Evolutionary conservation across 2,329 filamentous ascomycete species (phyloP).

Genomic region (Phyllosticta paracitricarpa): DNA sequence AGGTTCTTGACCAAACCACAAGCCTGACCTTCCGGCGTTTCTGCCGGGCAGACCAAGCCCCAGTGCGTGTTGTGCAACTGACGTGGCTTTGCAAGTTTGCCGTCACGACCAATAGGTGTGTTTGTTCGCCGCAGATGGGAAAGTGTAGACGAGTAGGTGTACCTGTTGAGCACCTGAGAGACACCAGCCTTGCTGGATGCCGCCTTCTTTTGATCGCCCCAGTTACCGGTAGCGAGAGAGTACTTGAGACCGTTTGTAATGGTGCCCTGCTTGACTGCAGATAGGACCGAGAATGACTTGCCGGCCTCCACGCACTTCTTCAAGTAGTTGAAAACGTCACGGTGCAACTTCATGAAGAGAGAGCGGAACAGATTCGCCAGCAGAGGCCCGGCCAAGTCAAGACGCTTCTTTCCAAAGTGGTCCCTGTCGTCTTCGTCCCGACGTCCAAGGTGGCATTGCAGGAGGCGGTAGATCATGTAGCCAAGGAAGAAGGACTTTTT

Average conservation of each 20-base stretch:
- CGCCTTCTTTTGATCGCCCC: slow-evolving; percentile 99
- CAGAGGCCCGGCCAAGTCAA: slow-evolving; percentile 88
- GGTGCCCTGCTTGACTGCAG: slow-evolving; percentile 84
- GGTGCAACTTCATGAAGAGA: slow-evolving; percentile 82
- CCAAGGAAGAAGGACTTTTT: slow-evolving; percentile 96
- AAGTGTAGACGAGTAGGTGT: slow-evolving; percentile 91
- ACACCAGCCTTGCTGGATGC: slow-evolving; percentile 92
- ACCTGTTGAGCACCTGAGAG: slow-evolving; percentile 94
- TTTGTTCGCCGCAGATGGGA: slow-evolving; percentile 97
- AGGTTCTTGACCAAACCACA: slow-evolving; percentile 98
- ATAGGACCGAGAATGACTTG: slow-evolving; percentile 78
- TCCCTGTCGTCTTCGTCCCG: slow-evolving; percentile 95
- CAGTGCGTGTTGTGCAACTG: slow-evolving; percentile 98
- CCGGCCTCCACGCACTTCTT: slow-evolving; percentile 85
- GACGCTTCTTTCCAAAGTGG: slow-evolving; percentile 96
- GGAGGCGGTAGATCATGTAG: slow-evolving; percentile 95
- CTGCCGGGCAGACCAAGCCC: slow-evolving; percentile 93
- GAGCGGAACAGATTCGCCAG: slow-evolving; percentile 93
- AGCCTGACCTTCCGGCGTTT: slow-evolving; percentile 96
- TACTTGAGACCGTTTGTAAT: slow-evolving; percentile 93
- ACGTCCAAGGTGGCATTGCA: slow-evolving; percentile 86
- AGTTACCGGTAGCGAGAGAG: slow-evolving; percentile 93
- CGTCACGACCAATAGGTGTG: slow-evolving; percentile 93
- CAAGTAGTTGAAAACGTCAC: slow-evolving; percentile 83
- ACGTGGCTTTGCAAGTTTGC: slow-evolving; percentile 94